Conservation (phyloP, 768 basidiomycete species). For the Termitomyces sp. region DNA sequence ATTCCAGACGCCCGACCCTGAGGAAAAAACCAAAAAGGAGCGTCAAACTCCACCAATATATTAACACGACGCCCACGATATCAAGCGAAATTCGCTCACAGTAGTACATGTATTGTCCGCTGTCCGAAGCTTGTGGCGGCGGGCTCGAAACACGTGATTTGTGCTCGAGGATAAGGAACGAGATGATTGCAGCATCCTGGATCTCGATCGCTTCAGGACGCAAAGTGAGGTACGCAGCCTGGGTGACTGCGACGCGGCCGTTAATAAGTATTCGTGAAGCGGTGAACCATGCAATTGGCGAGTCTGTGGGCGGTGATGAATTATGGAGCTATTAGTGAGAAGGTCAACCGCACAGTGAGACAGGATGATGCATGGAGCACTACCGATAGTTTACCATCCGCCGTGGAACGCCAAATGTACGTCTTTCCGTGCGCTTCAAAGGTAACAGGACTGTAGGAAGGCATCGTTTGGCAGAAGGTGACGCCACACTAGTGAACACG, state of each 20-base stretch:
- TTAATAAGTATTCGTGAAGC: slow-evolving; percentile 11
- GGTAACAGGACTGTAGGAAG: slow-evolving; percentile 17
- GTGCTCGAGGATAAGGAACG: slow-evolving; percentile 22
- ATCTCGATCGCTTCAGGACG: slow-evolving; percentile 19
- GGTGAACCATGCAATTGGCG: slow-evolving; percentile 24
- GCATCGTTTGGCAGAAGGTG: not conserved
- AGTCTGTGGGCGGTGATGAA: not conserved
- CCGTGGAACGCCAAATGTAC: slow-evolving; percentile 20
- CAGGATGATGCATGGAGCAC: not conserved
- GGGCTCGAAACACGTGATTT: slow-evolving; percentile 16
- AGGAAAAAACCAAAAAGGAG: not conserved
- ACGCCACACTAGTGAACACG: slow-evolving; percentile 3
- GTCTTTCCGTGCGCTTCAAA: slow-evolving; percentile 17
- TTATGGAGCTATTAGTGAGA: slow-evolving; percentile 3
- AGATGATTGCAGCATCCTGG: slow-evolving; percentile 19
- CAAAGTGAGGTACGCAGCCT: slow-evolving; percentile 18
- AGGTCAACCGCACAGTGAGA: not conserved
- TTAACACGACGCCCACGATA: slow-evolving; percentile 1
- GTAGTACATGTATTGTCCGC: slow-evolving; percentile 12
- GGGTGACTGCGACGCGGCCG: slow-evolving; percentile 7
- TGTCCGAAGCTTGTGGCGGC: not conserved
- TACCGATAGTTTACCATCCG: slow-evolving; percentile 19
- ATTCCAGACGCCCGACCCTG: not conserved
- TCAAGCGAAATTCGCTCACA: slow-evolving; percentile 7
- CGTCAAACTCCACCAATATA: slow-evolving; percentile 4